Evolutionary conservation across 1,284 basidiomycete species (phyloP), one percentile per base, ranked within the genome.

Genomic region (Ustilago vetiveriae): DNA sequence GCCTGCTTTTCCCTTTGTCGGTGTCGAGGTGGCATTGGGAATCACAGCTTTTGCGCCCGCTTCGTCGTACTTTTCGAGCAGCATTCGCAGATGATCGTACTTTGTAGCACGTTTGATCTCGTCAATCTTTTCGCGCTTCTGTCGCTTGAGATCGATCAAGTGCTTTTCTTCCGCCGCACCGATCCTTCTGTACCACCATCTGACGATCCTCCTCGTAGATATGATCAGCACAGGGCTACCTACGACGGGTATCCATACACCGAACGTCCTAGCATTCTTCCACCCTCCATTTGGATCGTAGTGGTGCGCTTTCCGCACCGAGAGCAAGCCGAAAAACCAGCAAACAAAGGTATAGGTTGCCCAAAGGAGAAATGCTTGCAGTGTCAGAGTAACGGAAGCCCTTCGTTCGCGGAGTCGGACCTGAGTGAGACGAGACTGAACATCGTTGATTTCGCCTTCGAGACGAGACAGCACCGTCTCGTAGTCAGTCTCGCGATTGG

Each of bases 61-160:
- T 36, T 91, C 90, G 67, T 96, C 95, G 78, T 98, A 98, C 58
- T 89, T 88, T 80, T 97, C 93, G 14, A 99, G 85, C 42, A 99
- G 86, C 75, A 90, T 90, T 47, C 91, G 89, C 16, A 94, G 95
- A 23, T 88, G 88, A 82, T 99, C 93, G 83, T 92, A 99, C 76
- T 95, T 94, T 0, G 94, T 97, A 76, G 92, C 93, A 84, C 92
- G 91, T 85, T 99, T 99, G 75, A 98, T 91, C 78, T 97, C 94
- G 72, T 96, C 94, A 26, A 99, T 87, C 81, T 92, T 94, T 35
- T 87, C 87, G 32, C 91, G 88, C 74, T 94, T 92, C 77, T 90
- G 86, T 76, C 89, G 89, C 71, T 91, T 86, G 11, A 97, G 85
- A 0, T 84, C 82, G 59, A 89, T 88, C 16, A 98, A 85, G 11